Evolutionary conservation across 352 stramenopile genomes (phyloP), one percentile per base, ranked within the genome.

Genomic region (Globisporangium ultimum): DNA sequence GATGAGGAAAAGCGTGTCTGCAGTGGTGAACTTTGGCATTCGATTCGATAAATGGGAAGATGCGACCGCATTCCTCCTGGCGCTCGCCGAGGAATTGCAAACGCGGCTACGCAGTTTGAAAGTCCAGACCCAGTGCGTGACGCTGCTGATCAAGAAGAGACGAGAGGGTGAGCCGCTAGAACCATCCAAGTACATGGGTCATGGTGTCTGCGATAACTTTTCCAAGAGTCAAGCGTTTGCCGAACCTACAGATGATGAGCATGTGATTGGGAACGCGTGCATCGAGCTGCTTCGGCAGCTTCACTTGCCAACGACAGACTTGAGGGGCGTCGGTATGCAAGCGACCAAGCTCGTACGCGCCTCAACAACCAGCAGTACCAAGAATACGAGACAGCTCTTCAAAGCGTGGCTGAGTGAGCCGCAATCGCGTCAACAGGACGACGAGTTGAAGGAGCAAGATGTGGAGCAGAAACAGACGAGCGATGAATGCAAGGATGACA

Each of bases 21-120:
- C 91, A 2, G 87, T 97, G n/a, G 79, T 97, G 10, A 97, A 96
- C 66, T 98, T 95, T 62, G 91, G 91, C 1, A 93, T 98, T 52
- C 84, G 91, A 0, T 96, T 97, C 41, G 73, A 92, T n/a, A 78
- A 68, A 22, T 84, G 78, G 66, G 58, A 83, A 34, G 76, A 91
- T 24, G 74, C 86, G n/a, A 87, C 83, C 1, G 69, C 78, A 15
- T 98, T 98, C 49, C 64, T 98, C 36, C 72, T 74, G 53, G 80
- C 86, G 17, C 55, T 98, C 13, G 78, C 80, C 0, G 78, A 88
- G 17, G 91, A 97, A 54, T 53, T 97, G 15, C 74, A 70, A 5
- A 64, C 61, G 1, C 78, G 89, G 7, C 70, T 97, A 47, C 69
- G 69, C 15, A 83, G 62, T 45, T 55, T 92, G 10, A 84, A 80